A percentile compares a stretch with the other conserved stretches of the same genome.
Evolutionary conservation across 2,329 filamentous ascomycete genomes (phyloP).

Genomic region (Aspergillus arachidicola): DNA sequence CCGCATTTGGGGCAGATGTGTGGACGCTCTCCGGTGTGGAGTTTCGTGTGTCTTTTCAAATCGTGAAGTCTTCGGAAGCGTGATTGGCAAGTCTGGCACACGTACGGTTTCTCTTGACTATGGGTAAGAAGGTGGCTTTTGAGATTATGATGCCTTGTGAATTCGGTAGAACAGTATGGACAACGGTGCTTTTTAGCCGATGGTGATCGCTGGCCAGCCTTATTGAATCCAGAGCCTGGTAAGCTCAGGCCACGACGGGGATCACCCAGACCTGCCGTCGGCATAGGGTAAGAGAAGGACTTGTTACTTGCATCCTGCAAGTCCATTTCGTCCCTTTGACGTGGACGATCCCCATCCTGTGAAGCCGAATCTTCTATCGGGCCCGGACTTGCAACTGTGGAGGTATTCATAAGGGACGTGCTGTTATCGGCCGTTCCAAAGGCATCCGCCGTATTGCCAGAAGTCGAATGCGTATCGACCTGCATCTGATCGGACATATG

Average conservation of each 20-base stretch:
- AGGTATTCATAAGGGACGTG: slow-evolving; percentile 54
- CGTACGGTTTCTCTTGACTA: slow-evolving; percentile 96
- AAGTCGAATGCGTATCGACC: slow-evolving; percentile 54
- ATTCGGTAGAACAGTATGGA: slow-evolving; percentile 93
- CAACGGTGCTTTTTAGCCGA: slow-evolving; percentile 92
- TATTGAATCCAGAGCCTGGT: slow-evolving; percentile 57
- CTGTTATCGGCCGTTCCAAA: slow-evolving; percentile 56
- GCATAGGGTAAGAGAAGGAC: slow-evolving; percentile 66
- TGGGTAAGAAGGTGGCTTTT: slow-evolving; percentile 97
- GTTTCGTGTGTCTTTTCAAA: slow-evolving; percentile 91
- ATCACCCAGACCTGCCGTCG: slow-evolving; percentile 53
- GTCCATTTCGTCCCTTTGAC: slow-evolving; percentile 39
- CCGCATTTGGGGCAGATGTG: slow-evolving; percentile 95
- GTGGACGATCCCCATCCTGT: slow-evolving; percentile 46
- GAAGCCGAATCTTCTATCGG: slow-evolving; percentile 49
- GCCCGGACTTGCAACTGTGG: slow-evolving; percentile 51
- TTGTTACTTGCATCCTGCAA: slow-evolving; percentile 51
- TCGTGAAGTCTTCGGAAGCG: slow-evolving; percentile 92
- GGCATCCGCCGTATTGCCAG: slow-evolving; percentile 50
- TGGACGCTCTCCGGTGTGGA: slow-evolving; percentile 94
- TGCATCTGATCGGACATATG: slow-evolving; percentile 52
- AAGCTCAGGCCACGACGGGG: slow-evolving; percentile 62
- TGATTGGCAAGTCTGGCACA: slow-evolving; percentile 90
- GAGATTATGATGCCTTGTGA: slow-evolving; percentile 94
- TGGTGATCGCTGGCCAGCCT: slow-evolving; percentile 67